Evolutionary conservation across 345 rosid genomes (phyloP).

Genomic region (Atalantia buxifolia): DNA sequence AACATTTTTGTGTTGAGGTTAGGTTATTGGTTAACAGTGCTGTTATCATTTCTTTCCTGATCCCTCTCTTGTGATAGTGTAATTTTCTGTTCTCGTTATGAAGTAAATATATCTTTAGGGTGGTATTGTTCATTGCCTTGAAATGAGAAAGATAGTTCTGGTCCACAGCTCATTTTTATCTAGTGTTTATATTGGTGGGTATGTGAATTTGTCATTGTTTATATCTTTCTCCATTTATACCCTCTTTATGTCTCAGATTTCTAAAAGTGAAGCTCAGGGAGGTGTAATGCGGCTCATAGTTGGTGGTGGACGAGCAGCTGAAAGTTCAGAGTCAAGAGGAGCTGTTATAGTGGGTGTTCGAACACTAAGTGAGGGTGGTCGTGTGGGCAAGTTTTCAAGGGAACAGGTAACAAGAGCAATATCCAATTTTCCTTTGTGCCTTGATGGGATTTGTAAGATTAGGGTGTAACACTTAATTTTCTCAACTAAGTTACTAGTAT

Average conservation of each 20-base stretch:
- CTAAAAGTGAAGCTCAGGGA: slow-evolving; percentile 72
- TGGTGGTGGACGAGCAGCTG: slow-evolving; percentile 98
- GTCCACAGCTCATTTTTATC: background rate
- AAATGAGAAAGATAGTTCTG: background rate
- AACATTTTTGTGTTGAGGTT: background rate
- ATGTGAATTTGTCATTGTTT: slow-evolving; percentile 3
- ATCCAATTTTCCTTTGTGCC: background rate
- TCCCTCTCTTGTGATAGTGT: background rate
- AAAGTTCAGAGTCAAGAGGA: slow-evolving; percentile 79
- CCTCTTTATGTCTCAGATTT: slow-evolving; percentile 44
- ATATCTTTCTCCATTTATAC: background rate
- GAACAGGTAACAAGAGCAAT: slow-evolving; percentile 67
- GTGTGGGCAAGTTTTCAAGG: slow-evolving; percentile 96
- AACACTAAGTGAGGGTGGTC: slow-evolving; percentile 98
- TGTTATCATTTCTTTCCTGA: background rate
- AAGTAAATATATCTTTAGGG: background rate
- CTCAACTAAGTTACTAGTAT: background rate
- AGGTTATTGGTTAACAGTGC: background rate
- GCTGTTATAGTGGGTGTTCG: slow-evolving; percentile 97
- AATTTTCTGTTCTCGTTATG: background rate
- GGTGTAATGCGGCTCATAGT: slow-evolving; percentile 99
- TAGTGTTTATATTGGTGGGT: background rate
- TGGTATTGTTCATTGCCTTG: background rate
- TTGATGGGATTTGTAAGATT: background rate
- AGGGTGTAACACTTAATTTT: background rate